phyloP scores from a whole-genome alignment of 208 protist species.

The Wallacemonas sp. region DNA sequence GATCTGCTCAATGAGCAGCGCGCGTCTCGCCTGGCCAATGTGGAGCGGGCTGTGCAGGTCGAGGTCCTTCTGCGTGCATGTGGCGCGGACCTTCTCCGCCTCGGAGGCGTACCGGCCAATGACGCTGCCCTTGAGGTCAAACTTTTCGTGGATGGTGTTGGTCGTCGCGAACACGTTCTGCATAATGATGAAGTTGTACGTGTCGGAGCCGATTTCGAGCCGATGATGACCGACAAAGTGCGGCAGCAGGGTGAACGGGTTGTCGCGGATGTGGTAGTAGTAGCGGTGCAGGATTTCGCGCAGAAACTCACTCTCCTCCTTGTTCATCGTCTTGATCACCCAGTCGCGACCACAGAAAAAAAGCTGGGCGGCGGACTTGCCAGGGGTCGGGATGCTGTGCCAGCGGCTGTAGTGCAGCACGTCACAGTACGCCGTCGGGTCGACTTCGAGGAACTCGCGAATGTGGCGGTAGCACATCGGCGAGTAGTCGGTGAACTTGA shows the following conservation, averaged over 20 bases:
- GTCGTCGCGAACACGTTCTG: slow-evolving; percentile 94
- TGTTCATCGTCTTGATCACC: slow-evolving; percentile 94
- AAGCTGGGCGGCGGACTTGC: slow-evolving; percentile 88
- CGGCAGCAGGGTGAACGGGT: slow-evolving; percentile 88
- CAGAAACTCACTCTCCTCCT: slow-evolving; percentile 88
- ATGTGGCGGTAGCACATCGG: slow-evolving; percentile 93
- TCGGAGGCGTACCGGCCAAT: slow-evolving; percentile 87
- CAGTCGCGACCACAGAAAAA: slow-evolving; percentile 93
- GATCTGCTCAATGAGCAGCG: slow-evolving; percentile 85
- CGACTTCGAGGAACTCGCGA: slow-evolving; percentile 84
- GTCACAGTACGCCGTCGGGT: slow-evolving; percentile 72
- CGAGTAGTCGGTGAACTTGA: slow-evolving; percentile 89
- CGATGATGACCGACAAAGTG: slow-evolving; percentile 92
- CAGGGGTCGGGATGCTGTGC: slow-evolving; percentile 88
- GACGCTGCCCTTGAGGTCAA: slow-evolving; percentile 94
- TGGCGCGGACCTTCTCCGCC: slow-evolving; percentile 76
- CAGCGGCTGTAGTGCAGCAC: slow-evolving; percentile 75
- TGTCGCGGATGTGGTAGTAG: slow-evolving; percentile 90
- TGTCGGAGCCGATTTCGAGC: slow-evolving; percentile 61
- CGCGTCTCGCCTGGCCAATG: slow-evolving; percentile 60
- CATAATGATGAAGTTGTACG: slow-evolving; percentile 93
- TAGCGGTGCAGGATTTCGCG: slow-evolving; percentile 89
- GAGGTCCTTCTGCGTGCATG: slow-evolving; percentile 92
- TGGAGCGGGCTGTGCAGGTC: slow-evolving; percentile 86
- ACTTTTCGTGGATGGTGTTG: slow-evolving; percentile 91